These are phyloP conservation scores for Arachis hypogaea DNA, from an alignment of 306 rosid genomes.

Conservation along the genomic window DNA sequence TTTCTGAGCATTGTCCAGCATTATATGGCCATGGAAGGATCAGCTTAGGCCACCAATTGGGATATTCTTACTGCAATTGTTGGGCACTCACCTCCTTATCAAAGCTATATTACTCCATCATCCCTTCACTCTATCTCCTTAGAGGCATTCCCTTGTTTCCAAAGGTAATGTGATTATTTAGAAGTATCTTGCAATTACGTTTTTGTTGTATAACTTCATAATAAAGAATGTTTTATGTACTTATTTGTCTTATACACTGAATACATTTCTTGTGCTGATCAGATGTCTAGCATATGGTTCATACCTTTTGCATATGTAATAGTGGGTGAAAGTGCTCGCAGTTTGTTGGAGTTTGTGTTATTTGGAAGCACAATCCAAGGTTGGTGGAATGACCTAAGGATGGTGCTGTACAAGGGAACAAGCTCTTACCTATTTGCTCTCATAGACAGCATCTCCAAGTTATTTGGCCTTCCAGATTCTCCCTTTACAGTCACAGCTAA, in stretches of 20 bases:
- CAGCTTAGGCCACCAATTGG: constrained; percentile 57
- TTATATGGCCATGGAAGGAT: constrained; percentile 54
- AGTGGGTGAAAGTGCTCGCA: constrained; percentile 32
- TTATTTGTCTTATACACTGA: no score
- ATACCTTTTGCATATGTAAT: constrained; percentile 64
- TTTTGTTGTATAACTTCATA: neutral
- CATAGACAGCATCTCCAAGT: constrained; percentile 44
- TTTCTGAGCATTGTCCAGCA: constrained; percentile 52
- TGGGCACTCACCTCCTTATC: constrained; percentile 61
- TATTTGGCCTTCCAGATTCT: constrained; percentile 44
- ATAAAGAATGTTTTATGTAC: no score
- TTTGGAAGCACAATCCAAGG: constrained; percentile 57
- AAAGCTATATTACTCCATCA: constrained; percentile 47
- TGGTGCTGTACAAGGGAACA: constrained; percentile 68
- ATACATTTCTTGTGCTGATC: constrained; percentile 9
- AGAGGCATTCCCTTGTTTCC: constrained; percentile 62
- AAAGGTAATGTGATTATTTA: constrained; percentile 36
- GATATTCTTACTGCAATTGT: constrained; percentile 42
- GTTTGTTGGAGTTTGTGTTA: constrained; percentile 58
- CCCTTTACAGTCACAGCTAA: constrained; percentile 35
- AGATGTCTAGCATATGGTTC: constrained; percentile 66
- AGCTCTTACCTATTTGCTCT: constrained; percentile 61
- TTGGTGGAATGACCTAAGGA: constrained; percentile 75
- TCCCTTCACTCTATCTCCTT: constrained; percentile 66
- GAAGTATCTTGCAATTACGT: no score